Evolutionary conservation across 306 rosid species (phyloP), one percentile per base, ranked within the genome.

Genomic region (Trichosanthes truncata): DNA sequence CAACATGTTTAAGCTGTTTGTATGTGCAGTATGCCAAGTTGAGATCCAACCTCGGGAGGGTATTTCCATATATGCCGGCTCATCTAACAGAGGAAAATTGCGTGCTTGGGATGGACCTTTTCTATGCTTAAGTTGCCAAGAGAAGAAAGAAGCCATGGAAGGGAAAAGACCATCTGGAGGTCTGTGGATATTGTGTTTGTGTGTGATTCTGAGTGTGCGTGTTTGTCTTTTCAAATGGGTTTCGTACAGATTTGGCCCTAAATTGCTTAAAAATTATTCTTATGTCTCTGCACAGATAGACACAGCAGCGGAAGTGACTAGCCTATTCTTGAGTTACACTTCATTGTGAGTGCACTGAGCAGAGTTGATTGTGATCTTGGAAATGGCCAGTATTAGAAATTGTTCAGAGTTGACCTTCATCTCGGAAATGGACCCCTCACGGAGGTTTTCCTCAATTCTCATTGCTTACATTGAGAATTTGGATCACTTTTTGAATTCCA

Each of bases 51-150:
- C 97, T 9, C 96, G 98, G 52, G 94, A 93, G 84, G 99, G 99
- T 52, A 85, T 96, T 85, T 93, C 99, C 21, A 88, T 96, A 80
- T 92, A 91, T 62, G 89, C 85, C 45, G 94, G 92, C 59, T 87
- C 89, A 2, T 66, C 88, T 49, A 85, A 87, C 78, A 78, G 90
- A 13, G 89, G 82, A 77, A 93, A 87, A 84, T 67, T 89, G 86
- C 97, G 99, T 40, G 97, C 98, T 26, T 96, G 99, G 98, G 99
- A 96, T 59, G 99, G 99, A 73, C 99, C 99, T 76, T 96, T 96
- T 85, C 92, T 96, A 78, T 96, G 99, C 80, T 48, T n/a, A 57
- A 88, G 97, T 91, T 96, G 99, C 84, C 98, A 93, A 81, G 99
- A 86, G 88, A 96, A 96, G 88, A 93, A 91, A 89, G 99, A 91